phyloP scores from a whole-genome alignment of 2,329 filamentous ascomycete genomes.

The Elsinoe fawcettii region DNA sequence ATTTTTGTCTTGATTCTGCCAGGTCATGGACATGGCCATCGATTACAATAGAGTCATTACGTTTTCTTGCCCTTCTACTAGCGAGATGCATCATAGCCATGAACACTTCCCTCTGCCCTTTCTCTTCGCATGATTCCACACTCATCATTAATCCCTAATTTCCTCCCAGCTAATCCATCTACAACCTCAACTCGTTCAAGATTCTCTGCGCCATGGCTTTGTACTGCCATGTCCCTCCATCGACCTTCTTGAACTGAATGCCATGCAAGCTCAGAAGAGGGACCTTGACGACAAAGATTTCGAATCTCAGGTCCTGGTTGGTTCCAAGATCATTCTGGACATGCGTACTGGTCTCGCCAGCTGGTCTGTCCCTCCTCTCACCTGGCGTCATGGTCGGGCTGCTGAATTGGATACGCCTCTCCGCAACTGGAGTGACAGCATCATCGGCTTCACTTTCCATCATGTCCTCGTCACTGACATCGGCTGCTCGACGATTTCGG shows the following conservation, averaged over 20 bases:
- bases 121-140: background rate
- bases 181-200: slow-evolving; percentile 75
- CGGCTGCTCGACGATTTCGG: slow-evolving; percentile 38
- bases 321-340: slow-evolving; percentile 83
- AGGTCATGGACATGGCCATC: background rate
- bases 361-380: slow-evolving; percentile 43
- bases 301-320: slow-evolving; percentile 79
- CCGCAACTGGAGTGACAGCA: slow-evolving; percentile 20
- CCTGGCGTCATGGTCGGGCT: slow-evolving; percentile 26
- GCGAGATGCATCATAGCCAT: slow-evolving; percentile 1
- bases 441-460: slow-evolving; percentile 47
- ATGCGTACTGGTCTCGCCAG: slow-evolving; percentile 84
- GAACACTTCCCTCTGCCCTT: background rate
- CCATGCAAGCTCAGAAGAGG: slow-evolving; percentile 86
- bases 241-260: slow-evolving; percentile 95
- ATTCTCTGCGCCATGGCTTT: slow-evolving; percentile 98
- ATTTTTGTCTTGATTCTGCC: background rate
- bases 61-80: background rate
- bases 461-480: slow-evolving; percentile 77
- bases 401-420: slow-evolving; percentile 12
- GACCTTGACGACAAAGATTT: slow-evolving; percentile 96
- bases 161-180: background rate
- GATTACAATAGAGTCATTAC: slow-evolving; percentile 12
- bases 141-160: background rate
- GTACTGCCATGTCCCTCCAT: slow-evolving; percentile 96